These are phyloP conservation scores for Dicorynia guianensis DNA, from an alignment of 306 rosid species.

Conservation along the genomic window DNA sequence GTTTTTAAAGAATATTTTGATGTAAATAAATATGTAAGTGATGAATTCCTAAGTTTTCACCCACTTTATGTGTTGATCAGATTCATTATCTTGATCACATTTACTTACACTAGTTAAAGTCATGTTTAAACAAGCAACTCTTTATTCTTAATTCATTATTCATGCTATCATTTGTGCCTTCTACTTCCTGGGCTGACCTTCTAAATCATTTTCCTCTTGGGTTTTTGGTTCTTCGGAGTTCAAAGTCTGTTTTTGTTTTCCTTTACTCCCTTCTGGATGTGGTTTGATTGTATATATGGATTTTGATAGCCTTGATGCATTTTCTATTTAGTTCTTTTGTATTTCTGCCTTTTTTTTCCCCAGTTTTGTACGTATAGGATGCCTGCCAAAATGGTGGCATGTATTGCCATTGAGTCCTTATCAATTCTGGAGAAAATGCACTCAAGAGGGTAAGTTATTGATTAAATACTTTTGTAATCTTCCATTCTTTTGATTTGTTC, in stretches of 20 bases:
- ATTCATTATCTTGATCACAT: no score
- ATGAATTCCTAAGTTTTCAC: background rate
- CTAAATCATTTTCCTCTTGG: background rate
- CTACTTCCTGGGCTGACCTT: background rate
- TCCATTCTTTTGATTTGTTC: slow-evolving; percentile 7
- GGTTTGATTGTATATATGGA: background rate
- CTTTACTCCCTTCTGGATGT: background rate
- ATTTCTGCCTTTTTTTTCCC: no score
- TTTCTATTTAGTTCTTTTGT: background rate
- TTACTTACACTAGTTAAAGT: no score
- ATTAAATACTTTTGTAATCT: background rate
- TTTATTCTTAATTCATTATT: background rate
- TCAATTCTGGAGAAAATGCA: slow-evolving; percentile 97
- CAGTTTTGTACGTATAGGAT: slow-evolving; percentile 56
- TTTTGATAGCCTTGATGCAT: slow-evolving; percentile 5
- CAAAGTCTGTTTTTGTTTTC: no score
- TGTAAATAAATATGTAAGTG: slow-evolving; percentile 4
- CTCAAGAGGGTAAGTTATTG: slow-evolving; percentile 69
- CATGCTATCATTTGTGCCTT: background rate
- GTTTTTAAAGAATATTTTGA: background rate
- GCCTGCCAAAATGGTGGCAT: slow-evolving; percentile 94
- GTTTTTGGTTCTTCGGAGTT: no score
- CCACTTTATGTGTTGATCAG: slow-evolving; percentile 11
- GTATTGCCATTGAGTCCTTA: slow-evolving; percentile 94
- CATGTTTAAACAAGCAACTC: background rate